These are phyloP conservation scores for Camelina sativa DNA, from an alignment of 345 rosid species.

Conservation along the genomic window DNA sequence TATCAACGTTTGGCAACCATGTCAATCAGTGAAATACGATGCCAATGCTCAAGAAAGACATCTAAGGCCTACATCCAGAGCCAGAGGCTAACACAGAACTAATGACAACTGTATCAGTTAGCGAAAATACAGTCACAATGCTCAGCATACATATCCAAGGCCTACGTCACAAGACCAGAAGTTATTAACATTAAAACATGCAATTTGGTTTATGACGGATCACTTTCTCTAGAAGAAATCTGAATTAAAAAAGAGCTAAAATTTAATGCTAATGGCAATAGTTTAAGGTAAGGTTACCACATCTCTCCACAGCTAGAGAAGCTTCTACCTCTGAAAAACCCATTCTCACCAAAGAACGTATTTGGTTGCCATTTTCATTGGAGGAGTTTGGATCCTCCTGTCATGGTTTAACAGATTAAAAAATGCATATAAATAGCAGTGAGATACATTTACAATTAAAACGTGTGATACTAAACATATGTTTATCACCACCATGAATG, in stretches of 20 bases:
- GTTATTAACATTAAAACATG: slow-evolving; percentile 1
- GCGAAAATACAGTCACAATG: too few species aligned
- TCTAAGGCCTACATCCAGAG: slow-evolving; percentile 23
- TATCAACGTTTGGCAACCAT: slow-evolving; percentile 20
- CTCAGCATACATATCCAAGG: slow-evolving; percentile 10
- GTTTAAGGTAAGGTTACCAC: slow-evolving; percentile 56
- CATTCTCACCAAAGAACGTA: slow-evolving; percentile 60
- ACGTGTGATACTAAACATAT: neutral
- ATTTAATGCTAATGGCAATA: neutral
- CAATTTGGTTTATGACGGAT: slow-evolving; percentile 2
- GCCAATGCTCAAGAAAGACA: slow-evolving; percentile 14
- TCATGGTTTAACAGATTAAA: slow-evolving; percentile 46
- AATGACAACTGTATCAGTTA: too few species aligned
- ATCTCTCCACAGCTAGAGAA: slow-evolving; percentile 78
- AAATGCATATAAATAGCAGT: slow-evolving; percentile 3
- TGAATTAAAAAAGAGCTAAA: neutral
- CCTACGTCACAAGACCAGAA: slow-evolving; percentile 21
- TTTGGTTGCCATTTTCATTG: slow-evolving; percentile 43
- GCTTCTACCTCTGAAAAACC: slow-evolving; percentile 72
- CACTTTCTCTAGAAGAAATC: slow-evolving; percentile 7
- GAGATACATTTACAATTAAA: slow-evolving; percentile 14
- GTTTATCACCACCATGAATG: neutral
- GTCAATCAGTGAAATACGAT: slow-evolving; percentile 20
- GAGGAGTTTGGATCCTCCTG: slow-evolving; percentile 40
- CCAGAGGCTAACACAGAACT: neutral